These are phyloP conservation scores for Buxus sempervirens DNA, from an alignment of 164 flowering plant genomes.

Conservation along the genomic window DNA sequence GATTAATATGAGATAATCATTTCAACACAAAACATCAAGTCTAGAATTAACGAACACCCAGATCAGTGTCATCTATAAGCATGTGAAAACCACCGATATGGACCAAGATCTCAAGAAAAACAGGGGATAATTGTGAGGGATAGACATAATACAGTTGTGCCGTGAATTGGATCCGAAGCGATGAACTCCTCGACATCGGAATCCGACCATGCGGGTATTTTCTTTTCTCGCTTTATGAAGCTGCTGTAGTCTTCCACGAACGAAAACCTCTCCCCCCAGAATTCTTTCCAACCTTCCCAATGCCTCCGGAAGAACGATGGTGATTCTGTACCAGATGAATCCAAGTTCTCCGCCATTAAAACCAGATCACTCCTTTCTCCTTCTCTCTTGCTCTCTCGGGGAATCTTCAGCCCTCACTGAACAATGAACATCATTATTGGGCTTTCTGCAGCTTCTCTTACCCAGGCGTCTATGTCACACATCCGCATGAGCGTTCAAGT, in stretches of 20 bases:
- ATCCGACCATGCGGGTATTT: slow-evolving; percentile 63
- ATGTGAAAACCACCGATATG: background rate
- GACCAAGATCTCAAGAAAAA: background rate
- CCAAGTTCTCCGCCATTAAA: slow-evolving; percentile 9
- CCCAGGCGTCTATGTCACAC: no score
- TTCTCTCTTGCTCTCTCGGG: background rate
- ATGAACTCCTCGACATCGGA: slow-evolving; percentile 79
- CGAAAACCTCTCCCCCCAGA: slow-evolving; percentile 58
- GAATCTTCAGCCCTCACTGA: no score
- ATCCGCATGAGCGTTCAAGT: no score
- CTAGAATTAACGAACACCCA: background rate
- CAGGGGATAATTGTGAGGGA: slow-evolving; percentile 3
- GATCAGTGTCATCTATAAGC: background rate
- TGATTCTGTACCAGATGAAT: background rate
- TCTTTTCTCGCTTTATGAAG: slow-evolving; percentile 46
- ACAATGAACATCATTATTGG: no score
- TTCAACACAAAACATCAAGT: no score
- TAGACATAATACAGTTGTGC: slow-evolving; percentile 50
- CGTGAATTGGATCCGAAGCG: slow-evolving; percentile 76
- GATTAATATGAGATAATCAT: no score
- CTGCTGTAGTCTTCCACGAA: slow-evolving; percentile 45
- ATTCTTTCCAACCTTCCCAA: slow-evolving; percentile 39
- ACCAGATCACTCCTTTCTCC: background rate
- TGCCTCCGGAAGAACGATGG: slow-evolving; percentile 14
- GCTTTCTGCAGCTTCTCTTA: no score